Base-by-base conservation (phyloP, 1,284 basidiomycete genomes). In the Ganoderma boninense region DNA sequence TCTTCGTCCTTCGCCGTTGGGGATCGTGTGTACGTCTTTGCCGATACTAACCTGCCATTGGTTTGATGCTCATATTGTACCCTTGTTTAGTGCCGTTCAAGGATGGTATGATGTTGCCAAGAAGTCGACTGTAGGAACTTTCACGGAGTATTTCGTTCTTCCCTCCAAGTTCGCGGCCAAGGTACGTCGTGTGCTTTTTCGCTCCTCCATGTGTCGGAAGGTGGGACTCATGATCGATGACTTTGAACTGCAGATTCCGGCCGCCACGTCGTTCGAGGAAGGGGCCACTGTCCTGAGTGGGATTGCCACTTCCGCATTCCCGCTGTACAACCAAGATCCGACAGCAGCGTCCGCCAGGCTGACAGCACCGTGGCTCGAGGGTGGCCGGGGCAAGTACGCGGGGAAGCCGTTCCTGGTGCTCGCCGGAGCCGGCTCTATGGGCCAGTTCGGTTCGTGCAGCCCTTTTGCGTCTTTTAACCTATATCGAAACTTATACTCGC, bases 21-120 rank as follows among this genome's bases (percentile, higher is more conserved):
- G 4, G 85, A 87, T 68, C 81, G 76, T 69, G 82, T 87, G 79
- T 80, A 76, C 13, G 62, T 87, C 78, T 79, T 75, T 10, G 4
- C 18, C 4, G 32, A 11, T 10, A 40, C 46, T 40, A 10, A n/a
- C 26, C 2, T 11, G 20, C n/a, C 32, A 18, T 7, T n/a, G 44
- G 1, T 64, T 56, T 4, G 13, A 26, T 16, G 14, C 20, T 46
- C 52, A 38, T 18, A 20, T 18, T 4, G n/a, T n/a, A n/a, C n/a
- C n/a, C n/a, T n/a, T n/a, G n/a, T 26, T 14, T 40, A 65, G 64
- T 10, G 6, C 56, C 16, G 52, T 43, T 10, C 32, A 65, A 40
- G 64, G 64, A 35, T 38, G 44, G 35, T 54, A 56, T n/a, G 57
- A 60, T 35, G 20, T 11, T 20, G 38, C 10, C 57, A 40, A 60